phyloP scores from a whole-genome alignment of 2,329 filamentous ascomycete species.

The Diaporthe destruens region DNA sequence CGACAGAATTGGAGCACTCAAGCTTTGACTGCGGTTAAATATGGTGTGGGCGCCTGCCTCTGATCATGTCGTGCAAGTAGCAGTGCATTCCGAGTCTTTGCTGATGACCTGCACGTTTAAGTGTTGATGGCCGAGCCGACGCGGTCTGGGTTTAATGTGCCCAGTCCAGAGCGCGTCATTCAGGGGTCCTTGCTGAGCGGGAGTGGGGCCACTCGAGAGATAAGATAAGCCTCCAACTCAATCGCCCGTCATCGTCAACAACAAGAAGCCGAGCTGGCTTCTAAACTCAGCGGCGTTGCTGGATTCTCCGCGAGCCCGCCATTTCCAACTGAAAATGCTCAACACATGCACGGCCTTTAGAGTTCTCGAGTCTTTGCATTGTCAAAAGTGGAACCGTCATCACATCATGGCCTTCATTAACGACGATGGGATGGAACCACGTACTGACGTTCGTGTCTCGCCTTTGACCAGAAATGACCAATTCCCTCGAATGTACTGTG shows the following conservation, averaged over 20 bases:
- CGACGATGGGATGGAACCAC: no score
- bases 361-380: no score
- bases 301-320: background rate
- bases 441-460: no score
- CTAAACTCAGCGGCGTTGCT: background rate
- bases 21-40: background rate
- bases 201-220: background rate
- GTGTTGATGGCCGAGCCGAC: slow-evolving; percentile 23
- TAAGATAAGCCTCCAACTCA: background rate
- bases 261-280: background rate
- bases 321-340: no score
- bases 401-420: background rate
- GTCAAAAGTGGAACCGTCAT: no score
- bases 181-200: background rate
- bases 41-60: background rate
- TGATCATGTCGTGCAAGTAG: background rate
- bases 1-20: background rate
- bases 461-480: background rate
- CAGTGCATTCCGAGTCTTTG: background rate
- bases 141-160: slow-evolving; percentile 30
- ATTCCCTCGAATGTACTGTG: background rate
- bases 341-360: background rate
- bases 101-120: slow-evolving; percentile 11
- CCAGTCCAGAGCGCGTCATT: slow-evolving; percentile 12
- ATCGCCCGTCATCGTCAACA: background rate